Percentiles rank a stretch among this genome's conserved stretches.
Evolutionary conservation across 495 filamentous ascomycete genomes (phyloP).

Genomic region (Acidomyces sp.): DNA sequence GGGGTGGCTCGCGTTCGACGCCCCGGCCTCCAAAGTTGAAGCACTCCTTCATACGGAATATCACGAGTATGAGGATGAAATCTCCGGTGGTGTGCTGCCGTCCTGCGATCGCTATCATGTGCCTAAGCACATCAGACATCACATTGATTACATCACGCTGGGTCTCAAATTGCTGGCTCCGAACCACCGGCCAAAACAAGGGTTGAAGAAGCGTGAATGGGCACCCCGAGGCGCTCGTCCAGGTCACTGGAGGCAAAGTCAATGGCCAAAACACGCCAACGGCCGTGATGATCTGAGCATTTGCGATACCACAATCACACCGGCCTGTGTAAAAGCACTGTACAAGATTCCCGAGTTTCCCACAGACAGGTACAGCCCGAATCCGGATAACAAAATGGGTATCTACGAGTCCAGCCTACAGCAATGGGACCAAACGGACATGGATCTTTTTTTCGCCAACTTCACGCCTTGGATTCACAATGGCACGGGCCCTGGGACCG

Average conservation of each 20-base stretch:
- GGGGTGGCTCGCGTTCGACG: slow-evolving; percentile 14
- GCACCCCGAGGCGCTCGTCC: not conserved
- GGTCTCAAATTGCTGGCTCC: slow-evolving; percentile 14
- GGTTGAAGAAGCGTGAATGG: slow-evolving; percentile 4
- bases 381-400: slow-evolving; percentile 8
- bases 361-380: no score
- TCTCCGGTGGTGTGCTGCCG: slow-evolving; percentile 8
- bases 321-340: slow-evolving; percentile 11
- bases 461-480: slow-evolving; percentile 10
- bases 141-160: slow-evolving; percentile 20
- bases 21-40: slow-evolving; percentile 9
- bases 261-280: not conserved
- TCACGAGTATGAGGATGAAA: slow-evolving; percentile 11
- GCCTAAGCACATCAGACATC: slow-evolving; percentile 8
- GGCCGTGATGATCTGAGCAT: slow-evolving; percentile 4
- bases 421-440: slow-evolving; percentile 11
- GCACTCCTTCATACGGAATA: slow-evolving; percentile 13
- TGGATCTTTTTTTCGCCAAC: slow-evolving; percentile 12
- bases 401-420: slow-evolving; percentile 12
- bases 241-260: not conserved
- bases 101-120: slow-evolving; percentile 17
- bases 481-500: slow-evolving; percentile 7
- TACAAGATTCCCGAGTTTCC: slow-evolving; percentile 8
- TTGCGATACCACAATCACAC: slow-evolving; percentile 14
- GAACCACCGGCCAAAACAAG: not conserved